These are phyloP conservation scores for Hanseniaspora opuntiae DNA, from an alignment of 805 yeast genomes.

Conservation along the genomic window DNA sequence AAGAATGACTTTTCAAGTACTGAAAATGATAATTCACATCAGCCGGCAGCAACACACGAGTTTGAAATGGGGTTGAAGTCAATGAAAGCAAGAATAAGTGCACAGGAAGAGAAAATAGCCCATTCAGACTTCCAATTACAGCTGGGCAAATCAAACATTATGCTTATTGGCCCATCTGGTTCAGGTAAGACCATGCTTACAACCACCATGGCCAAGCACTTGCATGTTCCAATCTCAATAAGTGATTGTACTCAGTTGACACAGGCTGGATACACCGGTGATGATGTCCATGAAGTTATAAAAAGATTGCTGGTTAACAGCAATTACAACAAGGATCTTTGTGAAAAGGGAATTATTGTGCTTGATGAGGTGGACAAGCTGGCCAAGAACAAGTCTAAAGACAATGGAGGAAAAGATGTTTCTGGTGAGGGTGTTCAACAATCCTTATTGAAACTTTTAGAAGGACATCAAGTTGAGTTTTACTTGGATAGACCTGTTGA, in stretches of 20 bases:
- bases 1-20: slow-evolving; percentile 19
- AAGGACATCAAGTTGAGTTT: slow-evolving; percentile 41
- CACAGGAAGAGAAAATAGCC: slow-evolving; percentile 4
- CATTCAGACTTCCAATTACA: slow-evolving; percentile 30
- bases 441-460: slow-evolving; percentile 41
- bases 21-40: slow-evolving; percentile 16
- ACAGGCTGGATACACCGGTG: slow-evolving; percentile 55
- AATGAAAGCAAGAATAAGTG: slow-evolving; percentile 14
- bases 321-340: slow-evolving; percentile 37
- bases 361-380: slow-evolving; percentile 48
- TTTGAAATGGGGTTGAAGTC: slow-evolving; percentile 22
- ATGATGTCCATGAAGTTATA: slow-evolving; percentile 46
- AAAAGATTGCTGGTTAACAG: slow-evolving; percentile 39
- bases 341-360: slow-evolving; percentile 47
- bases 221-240: slow-evolving; percentile 45
- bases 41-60: slow-evolving; percentile 21
- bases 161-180: slow-evolving; percentile 49
- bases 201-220: slow-evolving; percentile 36
- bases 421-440: slow-evolving; percentile 58
- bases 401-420: slow-evolving; percentile 42
- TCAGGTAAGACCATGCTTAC: slow-evolving; percentile 50
- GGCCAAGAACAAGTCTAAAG: slow-evolving; percentile 30
- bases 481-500: slow-evolving; percentile 33
- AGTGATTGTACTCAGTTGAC: slow-evolving; percentile 51
- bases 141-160: slow-evolving; percentile 42